These are phyloP conservation scores for Exophiala alcalophila DNA, from an alignment of 2,329 filamentous ascomycete species.

Conservation along the genomic window DNA sequence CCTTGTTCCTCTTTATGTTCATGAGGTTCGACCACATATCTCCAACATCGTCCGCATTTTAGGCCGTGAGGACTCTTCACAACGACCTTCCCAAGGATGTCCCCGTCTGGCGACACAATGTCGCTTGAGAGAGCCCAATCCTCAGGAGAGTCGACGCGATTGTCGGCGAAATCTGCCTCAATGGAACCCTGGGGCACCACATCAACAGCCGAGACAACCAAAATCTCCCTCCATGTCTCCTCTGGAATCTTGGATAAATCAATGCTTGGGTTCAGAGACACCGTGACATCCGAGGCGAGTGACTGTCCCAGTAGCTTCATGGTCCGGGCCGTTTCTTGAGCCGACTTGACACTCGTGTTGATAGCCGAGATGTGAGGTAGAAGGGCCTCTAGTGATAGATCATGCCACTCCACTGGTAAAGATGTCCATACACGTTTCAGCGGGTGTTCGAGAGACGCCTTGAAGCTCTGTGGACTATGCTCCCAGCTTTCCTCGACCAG, in stretches of 20 bases:
- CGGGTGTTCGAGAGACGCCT: conserved; percentile 47
- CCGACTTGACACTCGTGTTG: conserved; percentile 67
- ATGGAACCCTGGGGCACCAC: conserved; percentile 1
- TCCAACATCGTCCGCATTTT: conserved; percentile 91
- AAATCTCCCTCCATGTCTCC: conserved; percentile 25
- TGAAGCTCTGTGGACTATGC: conserved; percentile 65
- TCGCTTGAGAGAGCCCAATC: conserved; percentile 17
- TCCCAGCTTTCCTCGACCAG: conserved; percentile 88
- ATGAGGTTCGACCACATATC: conserved; percentile 54
- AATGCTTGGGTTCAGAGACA: conserved; percentile 12
- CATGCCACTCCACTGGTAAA: conserved; percentile 35
- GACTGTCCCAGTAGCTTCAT: conserved; percentile 75
- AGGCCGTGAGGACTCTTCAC: conserved; percentile 17
- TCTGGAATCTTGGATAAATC: conserved; percentile 16
- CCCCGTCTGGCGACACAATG: conserved; percentile 11
- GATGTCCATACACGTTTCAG: conserved; percentile 39
- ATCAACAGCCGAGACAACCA: conserved; percentile 23
- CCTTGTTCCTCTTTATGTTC: neutral
- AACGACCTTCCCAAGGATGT: conserved; percentile 10
- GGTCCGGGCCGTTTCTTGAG: conserved; percentile 66
- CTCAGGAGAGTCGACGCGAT: neutral
- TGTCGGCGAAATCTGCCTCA: neutral
- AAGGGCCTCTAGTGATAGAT: conserved; percentile 9
- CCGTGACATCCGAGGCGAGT: conserved; percentile 67
- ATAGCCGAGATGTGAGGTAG: conserved; percentile 46